Evolutionary conservation across 441 rosid species (phyloP).

Genomic region (Capsella rubella): DNA sequence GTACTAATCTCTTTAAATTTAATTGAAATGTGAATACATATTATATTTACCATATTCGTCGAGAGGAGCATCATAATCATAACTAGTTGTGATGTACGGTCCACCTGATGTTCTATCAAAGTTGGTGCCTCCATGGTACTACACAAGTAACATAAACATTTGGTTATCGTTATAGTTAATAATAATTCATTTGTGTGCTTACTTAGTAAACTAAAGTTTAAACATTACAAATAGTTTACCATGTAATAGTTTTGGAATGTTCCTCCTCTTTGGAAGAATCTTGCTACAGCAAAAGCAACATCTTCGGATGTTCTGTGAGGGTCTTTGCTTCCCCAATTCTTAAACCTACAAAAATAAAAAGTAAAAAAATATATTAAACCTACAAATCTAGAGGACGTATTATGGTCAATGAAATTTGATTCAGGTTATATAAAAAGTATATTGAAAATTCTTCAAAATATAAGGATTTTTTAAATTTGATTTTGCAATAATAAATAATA

Average conservation of each 20-base stretch:
- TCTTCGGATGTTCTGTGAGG: conserved; percentile 74
- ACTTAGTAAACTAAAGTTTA: neutral
- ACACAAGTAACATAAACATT: neutral
- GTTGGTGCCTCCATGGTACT: conserved; percentile 93
- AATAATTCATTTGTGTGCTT: neutral
- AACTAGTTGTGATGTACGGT: conserved; percentile 68
- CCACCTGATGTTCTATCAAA: conserved; percentile 75
- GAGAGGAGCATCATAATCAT: conserved; percentile 80
- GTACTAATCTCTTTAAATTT: neutral
- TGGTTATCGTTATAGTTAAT: neutral
- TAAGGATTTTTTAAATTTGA: no score
- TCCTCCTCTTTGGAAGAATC: conserved; percentile 66
- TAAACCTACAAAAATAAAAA: conserved; percentile 46
- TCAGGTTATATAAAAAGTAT: neutral
- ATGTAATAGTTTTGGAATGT: conserved; percentile 72
- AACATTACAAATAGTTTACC: conserved; percentile 46
- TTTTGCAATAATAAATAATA: neutral
- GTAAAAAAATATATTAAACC: neutral
- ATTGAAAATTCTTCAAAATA: neutral
- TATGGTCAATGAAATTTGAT: neutral
- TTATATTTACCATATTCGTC: conserved; percentile 65
- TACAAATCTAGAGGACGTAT: neutral
- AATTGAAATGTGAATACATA: neutral
- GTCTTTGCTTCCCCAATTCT: conserved; percentile 60
- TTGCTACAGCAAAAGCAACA: conserved; percentile 68